Base-by-base conservation (phyloP, 1,284 basidiomycete species). In the Retiboletus flavoniger region DNA sequence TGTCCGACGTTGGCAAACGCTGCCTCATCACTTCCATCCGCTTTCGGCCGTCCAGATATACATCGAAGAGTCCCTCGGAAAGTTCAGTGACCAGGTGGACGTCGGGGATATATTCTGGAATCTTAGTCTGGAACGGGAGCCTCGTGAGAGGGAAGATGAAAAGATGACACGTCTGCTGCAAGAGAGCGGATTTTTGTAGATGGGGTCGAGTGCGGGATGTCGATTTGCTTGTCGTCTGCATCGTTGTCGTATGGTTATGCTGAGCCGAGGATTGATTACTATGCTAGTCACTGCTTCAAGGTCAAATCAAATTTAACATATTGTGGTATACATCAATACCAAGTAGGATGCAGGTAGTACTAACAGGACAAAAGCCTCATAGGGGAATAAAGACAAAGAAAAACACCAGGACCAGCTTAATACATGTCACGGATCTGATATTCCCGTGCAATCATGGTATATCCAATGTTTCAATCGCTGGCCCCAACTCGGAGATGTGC, bases 1-100 rank as follows among this genome's bases (percentile, higher is more conserved):
- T 70, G 98, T 99, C 68, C 92, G 96, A 67, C 88, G 93, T 39
- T 98, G 95, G 84, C 97, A 99, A 72, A 81, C 87, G 10, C 87
- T 87, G 60, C 89, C 93, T 1, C 97, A 94, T 78, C 95, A 96
- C 70, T 83, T 97, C 59, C 79, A 83, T 17, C 76, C 80, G 8
- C 84, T 95, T 11, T 79, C 83, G 2, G 66, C 78, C 0, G 82
- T 99, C 32, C 80, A 86, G 51, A 78, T 79, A 36, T 97, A 85
- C 68, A 83, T 99, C 55, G 86, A 91, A 60, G 85, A 90, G 41
- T 84, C 85, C 4, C 77, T 98, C 60, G 82, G 80, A 53, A 79
- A 83, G 62, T 89, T 86, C 63, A 82, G 75, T 54, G 84, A 88
- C 63, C 80, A 78, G 42, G 75, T 76, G 47, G 80, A 81, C 55